These are phyloP conservation scores for Daedaleopsis nitida DNA, from an alignment of 768 basidiomycete genomes.

Conservation along the genomic window DNA sequence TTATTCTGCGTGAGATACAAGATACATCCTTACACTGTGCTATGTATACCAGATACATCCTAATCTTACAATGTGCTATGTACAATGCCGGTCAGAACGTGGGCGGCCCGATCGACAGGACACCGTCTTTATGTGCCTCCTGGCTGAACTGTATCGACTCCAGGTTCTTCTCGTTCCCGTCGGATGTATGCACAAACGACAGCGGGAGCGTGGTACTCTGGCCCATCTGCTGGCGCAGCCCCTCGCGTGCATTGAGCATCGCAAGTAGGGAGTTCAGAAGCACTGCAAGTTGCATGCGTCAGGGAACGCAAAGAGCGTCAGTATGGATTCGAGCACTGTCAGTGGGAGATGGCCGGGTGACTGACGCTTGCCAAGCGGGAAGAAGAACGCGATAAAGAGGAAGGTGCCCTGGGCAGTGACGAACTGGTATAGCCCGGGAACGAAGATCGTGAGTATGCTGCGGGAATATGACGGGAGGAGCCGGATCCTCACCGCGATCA, in stretches of 20 bases:
- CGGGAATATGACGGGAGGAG: too few relatives aligned
- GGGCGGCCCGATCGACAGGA: too few relatives aligned
- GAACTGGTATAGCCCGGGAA: neutral
- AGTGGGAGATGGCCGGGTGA: neutral
- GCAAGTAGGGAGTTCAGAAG: neutral
- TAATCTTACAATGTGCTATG: too few relatives aligned
- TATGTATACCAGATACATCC: too few relatives aligned
- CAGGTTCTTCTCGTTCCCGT: too few relatives aligned
- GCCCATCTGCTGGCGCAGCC: neutral
- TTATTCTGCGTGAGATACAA: too few relatives aligned
- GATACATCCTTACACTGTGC: too few relatives aligned
- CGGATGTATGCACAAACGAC: too few relatives aligned
- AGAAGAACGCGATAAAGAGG: neutral
- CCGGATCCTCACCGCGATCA: neutral
- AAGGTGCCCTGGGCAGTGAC: neutral
- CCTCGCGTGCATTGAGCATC: neutral
- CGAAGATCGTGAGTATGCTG: neutral
- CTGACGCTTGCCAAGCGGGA: neutral
- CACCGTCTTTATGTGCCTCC: too few relatives aligned
- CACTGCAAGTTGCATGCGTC: too few relatives aligned
- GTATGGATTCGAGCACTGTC: neutral
- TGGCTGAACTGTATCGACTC: too few relatives aligned
- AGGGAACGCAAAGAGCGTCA: neutral
- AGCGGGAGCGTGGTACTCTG: neutral
- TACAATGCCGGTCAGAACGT: too few relatives aligned